These are phyloP conservation scores for Picochlorum sp. DNA, from an alignment of 139 green algal species.

Conservation along the genomic window DNA sequence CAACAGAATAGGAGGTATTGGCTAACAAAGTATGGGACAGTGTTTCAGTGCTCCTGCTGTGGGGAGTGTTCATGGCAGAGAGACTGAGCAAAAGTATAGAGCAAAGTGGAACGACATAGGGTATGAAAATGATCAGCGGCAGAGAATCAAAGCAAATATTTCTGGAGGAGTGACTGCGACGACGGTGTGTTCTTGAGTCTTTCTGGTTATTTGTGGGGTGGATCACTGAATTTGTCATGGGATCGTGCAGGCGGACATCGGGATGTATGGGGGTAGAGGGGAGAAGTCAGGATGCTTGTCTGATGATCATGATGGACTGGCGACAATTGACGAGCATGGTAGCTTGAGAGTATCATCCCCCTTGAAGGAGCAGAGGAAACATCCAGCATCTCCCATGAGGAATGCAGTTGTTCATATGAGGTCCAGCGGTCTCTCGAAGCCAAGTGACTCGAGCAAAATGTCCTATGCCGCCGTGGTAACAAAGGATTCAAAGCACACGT, in stretches of 20 bases:
- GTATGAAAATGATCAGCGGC: background rate
- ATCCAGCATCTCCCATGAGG: constrained; percentile 2
- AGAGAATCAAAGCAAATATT: background rate
- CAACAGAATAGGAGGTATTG: too few species aligned
- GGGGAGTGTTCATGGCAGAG: background rate
- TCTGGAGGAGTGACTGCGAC: too few species aligned
- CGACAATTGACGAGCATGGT: constrained; percentile 22
- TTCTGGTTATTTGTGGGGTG: too few species aligned
- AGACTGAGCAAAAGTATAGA: constrained; percentile 3
- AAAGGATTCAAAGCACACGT: background rate
- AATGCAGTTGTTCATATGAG: background rate
- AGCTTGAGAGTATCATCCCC: constrained; percentile 12
- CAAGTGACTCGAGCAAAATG: too few species aligned
- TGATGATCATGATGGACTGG: constrained; percentile 8
- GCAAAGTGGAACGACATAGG: background rate
- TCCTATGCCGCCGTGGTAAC: too few species aligned
- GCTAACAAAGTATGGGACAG: constrained; percentile 9
- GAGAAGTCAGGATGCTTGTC: background rate
- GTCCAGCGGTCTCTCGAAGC: too few species aligned
- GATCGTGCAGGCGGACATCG: background rate
- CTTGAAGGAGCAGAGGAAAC: background rate
- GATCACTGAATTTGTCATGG: background rate
- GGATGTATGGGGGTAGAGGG: background rate
- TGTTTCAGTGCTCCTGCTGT: constrained; percentile 8
- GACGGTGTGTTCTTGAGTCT: too few species aligned